Conservation (phyloP, 164 flowering plant genomes). For the Vitis vinifera region DNA sequence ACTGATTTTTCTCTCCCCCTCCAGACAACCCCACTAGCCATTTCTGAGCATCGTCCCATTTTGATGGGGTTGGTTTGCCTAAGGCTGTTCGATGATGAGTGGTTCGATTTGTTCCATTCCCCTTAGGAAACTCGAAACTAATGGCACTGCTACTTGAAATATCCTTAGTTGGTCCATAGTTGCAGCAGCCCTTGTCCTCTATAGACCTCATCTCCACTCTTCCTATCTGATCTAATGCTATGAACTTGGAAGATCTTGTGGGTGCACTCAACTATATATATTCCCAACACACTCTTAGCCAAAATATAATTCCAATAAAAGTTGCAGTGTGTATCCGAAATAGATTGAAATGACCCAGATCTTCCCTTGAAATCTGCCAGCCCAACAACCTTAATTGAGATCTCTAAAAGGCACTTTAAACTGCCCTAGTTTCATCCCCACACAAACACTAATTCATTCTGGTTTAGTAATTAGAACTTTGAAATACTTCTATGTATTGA, state of each 20-base stretch:
- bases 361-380: neutral
- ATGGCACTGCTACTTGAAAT: slow-evolving; percentile 30
- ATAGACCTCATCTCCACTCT: slow-evolving; percentile 51
- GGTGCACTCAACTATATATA: neutral
- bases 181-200: slow-evolving; percentile 63
- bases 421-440: neutral
- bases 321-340: neutral
- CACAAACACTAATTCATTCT: neutral
- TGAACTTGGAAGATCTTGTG: neutral
- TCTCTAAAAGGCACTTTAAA: neutral
- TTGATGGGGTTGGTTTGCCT: slow-evolving; percentile 88
- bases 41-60: slow-evolving; percentile 99
- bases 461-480: no score
- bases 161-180: slow-evolving; percentile 40
- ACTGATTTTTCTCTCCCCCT: slow-evolving; percentile 47
- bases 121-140: slow-evolving; percentile 74
- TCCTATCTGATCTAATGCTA: neutral
- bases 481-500: neutral
- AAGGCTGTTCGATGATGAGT: slow-evolving; percentile 56
- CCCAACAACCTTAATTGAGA: neutral
- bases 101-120: slow-evolving; percentile 37
- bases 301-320: neutral
- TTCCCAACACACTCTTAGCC: neutral
- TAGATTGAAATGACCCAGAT: neutral
- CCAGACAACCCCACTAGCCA: slow-evolving; percentile 86